Percentiles rank a stretch among this genome's conserved stretches.
These are phyloP conservation scores for Cercophora newfieldiana DNA, from an alignment of 495 filamentous ascomycete species.

Conservation along the genomic window DNA sequence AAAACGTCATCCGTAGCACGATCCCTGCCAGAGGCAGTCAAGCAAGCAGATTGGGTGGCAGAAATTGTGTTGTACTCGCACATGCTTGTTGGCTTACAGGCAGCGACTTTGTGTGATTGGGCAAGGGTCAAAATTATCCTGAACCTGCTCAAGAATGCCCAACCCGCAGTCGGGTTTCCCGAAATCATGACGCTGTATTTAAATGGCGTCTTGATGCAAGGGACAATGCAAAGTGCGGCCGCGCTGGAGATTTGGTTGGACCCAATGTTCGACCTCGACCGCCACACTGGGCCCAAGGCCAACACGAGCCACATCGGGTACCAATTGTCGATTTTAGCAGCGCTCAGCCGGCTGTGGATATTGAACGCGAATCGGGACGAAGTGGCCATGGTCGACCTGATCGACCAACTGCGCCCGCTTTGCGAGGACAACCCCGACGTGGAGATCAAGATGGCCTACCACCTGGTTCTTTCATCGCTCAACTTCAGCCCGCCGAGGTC, in stretches of 20 bases:
- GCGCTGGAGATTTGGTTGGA: constrained; percentile 69
- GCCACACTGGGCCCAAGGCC: constrained; percentile 36
- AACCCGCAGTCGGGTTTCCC: constrained; percentile 36
- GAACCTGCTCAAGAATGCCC: constrained; percentile 35
- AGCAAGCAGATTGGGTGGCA: constrained; percentile 43
- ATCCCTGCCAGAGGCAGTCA: constrained; percentile 47
- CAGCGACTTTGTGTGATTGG: constrained; percentile 49
- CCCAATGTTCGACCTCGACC: constrained; percentile 52
- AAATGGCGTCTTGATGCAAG: constrained; percentile 73
- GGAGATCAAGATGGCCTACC: constrained; percentile 74
- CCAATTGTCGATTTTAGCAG: constrained; percentile 74
- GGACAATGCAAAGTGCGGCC: constrained; percentile 64
- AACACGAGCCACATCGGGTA: constrained; percentile 55
- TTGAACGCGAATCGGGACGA: constrained; percentile 63
- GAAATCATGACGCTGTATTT: constrained; percentile 62
- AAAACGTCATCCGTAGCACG: constrained; percentile 28
- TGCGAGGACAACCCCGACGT: constrained; percentile 68
- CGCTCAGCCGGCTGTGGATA: constrained; percentile 81
- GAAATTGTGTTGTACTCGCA: constrained; percentile 48
- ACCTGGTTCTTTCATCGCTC: constrained; percentile 71
- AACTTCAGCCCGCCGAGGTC: constrained; percentile 48
- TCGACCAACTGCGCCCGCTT: constrained; percentile 66
- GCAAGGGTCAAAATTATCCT: constrained; percentile 43
- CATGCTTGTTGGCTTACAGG: constrained; percentile 48
- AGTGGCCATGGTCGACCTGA: constrained; percentile 50